These are phyloP conservation scores for Fusarium drepaniforme DNA, from an alignment of 2,329 filamentous ascomycete species.

Conservation along the genomic window DNA sequence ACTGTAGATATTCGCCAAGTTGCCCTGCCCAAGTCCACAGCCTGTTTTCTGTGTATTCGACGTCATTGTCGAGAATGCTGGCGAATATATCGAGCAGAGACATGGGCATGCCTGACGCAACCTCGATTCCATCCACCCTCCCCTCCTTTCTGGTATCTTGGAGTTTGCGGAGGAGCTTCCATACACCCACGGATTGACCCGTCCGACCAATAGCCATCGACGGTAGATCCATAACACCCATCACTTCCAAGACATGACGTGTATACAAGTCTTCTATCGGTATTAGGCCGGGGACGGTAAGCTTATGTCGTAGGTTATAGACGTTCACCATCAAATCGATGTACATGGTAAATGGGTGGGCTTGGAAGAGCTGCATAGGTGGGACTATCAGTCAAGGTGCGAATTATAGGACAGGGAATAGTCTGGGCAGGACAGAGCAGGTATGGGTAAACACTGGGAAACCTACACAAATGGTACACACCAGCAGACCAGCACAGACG, in stretches of 20 bases:
- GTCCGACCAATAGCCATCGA: constrained; percentile 34
- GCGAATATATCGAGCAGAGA: constrained; percentile 39
- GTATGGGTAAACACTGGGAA: not conserved
- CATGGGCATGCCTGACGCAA: constrained; percentile 36
- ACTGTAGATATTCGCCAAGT: constrained; percentile 37
- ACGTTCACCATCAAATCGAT: constrained; percentile 39
- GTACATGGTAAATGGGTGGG: constrained; percentile 38
- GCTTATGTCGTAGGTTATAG: constrained; percentile 29
- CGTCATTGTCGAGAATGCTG: constrained; percentile 29
- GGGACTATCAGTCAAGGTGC: not conserved
- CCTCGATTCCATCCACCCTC: constrained; percentile 22
- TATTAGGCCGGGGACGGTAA: constrained; percentile 15
- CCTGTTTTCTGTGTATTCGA: constrained; percentile 33
- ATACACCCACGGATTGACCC: constrained; percentile 31
- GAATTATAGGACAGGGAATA: not conserved
- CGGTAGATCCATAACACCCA: constrained; percentile 41
- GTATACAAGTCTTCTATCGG: constrained; percentile 27
- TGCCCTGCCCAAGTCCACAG: constrained; percentile 39
- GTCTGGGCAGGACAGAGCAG: not conserved
- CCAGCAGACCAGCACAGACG: constrained; percentile 35
- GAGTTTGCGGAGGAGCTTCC: constrained; percentile 36
- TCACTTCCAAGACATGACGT: constrained; percentile 34
- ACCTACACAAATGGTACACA: constrained; percentile 41
- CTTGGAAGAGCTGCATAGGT: constrained; percentile 34
- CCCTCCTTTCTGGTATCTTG: constrained; percentile 29